Evolutionary conservation across 352 stramenopile genomes (phyloP).

Genomic region (Globisporangium uncinulatum): DNA sequence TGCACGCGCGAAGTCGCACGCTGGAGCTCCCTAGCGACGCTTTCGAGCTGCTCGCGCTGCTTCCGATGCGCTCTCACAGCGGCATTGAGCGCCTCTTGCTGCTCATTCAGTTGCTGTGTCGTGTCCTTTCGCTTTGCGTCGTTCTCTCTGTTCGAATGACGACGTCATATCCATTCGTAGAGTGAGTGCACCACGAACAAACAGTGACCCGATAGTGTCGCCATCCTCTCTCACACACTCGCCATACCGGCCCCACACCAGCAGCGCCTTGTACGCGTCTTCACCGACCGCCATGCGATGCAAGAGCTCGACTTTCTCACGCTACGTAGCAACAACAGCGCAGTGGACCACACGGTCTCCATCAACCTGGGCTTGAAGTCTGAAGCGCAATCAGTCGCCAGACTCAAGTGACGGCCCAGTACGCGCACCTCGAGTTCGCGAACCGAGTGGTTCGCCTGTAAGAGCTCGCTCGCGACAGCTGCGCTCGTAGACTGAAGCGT

Average conservation of each 20-base stretch:
- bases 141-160: constrained; percentile 24
- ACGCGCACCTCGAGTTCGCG: constrained; percentile 19
- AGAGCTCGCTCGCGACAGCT: constrained; percentile 17
- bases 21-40: constrained; percentile 16
- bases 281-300: constrained; percentile 22
- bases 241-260: constrained; percentile 24
- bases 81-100: constrained; percentile 37
- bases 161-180: constrained; percentile 8
- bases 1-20: neutral
- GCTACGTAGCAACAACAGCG: constrained; percentile 6
- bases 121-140: constrained; percentile 31
- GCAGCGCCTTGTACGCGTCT: constrained; percentile 28
- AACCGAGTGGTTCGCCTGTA: constrained; percentile 10
- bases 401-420: neutral
- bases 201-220: constrained; percentile 1
- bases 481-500: constrained; percentile 24
- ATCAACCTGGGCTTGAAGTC: too few relatives aligned
- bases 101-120: constrained; percentile 27
- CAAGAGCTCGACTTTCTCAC: constrained; percentile 18
- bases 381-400: too few relatives aligned
- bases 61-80: constrained; percentile 18
- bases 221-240: neutral
- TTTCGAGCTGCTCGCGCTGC: constrained; percentile 20
- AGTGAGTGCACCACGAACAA: too few relatives aligned
- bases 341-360: too few relatives aligned